phyloP scores from a whole-genome alignment of 1,139 yeast genomes.

The Debaryomyces fabryi region DNA sequence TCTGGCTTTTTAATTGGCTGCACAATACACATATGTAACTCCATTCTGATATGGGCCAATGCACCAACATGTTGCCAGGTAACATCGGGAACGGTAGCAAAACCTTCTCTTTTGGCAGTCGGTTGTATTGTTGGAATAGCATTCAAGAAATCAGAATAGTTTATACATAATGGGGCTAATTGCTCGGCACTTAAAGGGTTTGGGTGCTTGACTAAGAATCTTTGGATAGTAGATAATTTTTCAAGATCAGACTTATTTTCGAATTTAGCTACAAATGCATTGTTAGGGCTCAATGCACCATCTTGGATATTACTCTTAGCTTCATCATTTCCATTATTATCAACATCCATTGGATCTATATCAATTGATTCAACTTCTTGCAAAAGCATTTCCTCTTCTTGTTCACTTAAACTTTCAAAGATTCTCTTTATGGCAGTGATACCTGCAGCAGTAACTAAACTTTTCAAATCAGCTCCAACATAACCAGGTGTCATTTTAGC shows the following conservation, averaged over 20 bases:
- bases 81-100: conserved; percentile 98
- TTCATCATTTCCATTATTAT: conserved; percentile 18
- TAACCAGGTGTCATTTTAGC: conserved; percentile 97
- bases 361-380: conserved; percentile 14
- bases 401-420: conserved; percentile 53
- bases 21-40: conserved; percentile 94
- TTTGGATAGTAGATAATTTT: conserved; percentile 67
- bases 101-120: conserved; percentile 96
- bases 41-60: conserved; percentile 74
- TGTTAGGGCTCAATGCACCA: conserved; percentile 12
- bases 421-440: conserved; percentile 92
- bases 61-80: conserved; percentile 98
- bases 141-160: conserved; percentile 73
- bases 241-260: conserved; percentile 38
- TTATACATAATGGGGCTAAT: conserved; percentile 72
- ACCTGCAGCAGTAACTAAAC: conserved; percentile 94
- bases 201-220: conserved; percentile 74
- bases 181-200: conserved; percentile 76
- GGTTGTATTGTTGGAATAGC: conserved; percentile 97
- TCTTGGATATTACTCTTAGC: background rate
- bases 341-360: conserved; percentile 48
- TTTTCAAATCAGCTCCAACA: conserved; percentile 96
- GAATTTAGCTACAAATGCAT: conserved; percentile 23
- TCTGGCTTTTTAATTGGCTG: conserved; percentile 96
- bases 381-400: conserved; percentile 28